phyloP scores from a whole-genome alignment of 2,329 filamentous ascomycete genomes.

The Aureobasidium subglaciale region DNA sequence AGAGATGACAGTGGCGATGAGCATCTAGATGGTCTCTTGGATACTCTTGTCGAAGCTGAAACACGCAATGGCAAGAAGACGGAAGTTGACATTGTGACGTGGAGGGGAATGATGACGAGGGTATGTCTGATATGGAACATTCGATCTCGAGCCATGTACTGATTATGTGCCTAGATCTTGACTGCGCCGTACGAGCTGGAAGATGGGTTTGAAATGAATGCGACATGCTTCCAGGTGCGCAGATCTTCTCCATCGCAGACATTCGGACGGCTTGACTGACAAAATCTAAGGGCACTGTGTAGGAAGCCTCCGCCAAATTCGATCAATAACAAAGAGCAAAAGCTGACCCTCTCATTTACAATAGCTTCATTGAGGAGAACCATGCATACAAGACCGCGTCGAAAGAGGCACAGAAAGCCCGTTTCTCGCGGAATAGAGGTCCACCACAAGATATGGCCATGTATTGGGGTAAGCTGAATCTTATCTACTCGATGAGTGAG shows the following conservation, averaged over 20 bases:
- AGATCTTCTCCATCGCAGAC: conserved; percentile 9
- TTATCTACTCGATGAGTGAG: too few species aligned
- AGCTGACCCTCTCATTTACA: conserved; percentile 12
- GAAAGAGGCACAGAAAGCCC: conserved; percentile 50
- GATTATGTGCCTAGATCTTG: conserved; percentile 62
- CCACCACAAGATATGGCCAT: conserved; percentile 73
- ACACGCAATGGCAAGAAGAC: conserved; percentile 58
- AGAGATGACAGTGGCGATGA: conserved; percentile 77
- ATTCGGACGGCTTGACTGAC: conserved; percentile 13
- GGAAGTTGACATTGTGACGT: conserved; percentile 77
- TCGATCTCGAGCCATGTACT: not conserved
- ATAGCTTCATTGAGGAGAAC: conserved; percentile 88
- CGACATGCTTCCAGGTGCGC: conserved; percentile 76
- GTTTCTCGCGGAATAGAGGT: conserved; percentile 24
- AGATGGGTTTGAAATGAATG: conserved; percentile 95
- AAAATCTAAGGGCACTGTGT: conserved; percentile 49
- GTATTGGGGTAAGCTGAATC: conserved; percentile 65
- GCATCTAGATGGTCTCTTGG: conserved; percentile 77
- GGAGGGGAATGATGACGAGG: conserved; percentile 99
- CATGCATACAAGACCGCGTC: conserved; percentile 62
- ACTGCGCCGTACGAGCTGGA: conserved; percentile 72
- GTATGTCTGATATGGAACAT: conserved; percentile 37
- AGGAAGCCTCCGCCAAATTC: conserved; percentile 20
- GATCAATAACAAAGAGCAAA: not conserved
- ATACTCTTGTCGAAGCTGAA: conserved; percentile 68